phyloP scores from a whole-genome alignment of 176 grass and related monocot species.

The Pontederia paniculata region DNA sequence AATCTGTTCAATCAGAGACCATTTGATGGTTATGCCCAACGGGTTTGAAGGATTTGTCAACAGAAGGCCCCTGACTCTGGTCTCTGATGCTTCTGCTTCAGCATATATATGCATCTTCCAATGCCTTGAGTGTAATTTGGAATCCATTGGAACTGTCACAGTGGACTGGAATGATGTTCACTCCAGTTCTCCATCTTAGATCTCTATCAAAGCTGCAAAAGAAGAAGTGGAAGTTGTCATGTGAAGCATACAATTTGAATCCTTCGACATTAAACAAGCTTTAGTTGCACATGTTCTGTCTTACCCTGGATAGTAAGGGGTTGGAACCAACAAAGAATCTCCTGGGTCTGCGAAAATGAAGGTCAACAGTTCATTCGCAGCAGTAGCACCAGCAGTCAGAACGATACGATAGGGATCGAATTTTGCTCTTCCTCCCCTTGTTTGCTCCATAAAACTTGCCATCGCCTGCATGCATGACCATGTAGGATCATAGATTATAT shows the following conservation, averaged over 20 bases:
- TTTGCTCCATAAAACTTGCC: conserved; percentile 20
- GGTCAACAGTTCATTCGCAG: conserved; percentile 8
- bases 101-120: conserved; percentile 1
- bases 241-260: not conserved
- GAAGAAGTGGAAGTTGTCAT: not conserved
- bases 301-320: conserved; percentile 17
- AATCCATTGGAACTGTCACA: conserved; percentile 14
- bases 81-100: not conserved
- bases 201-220: conserved; percentile 9
- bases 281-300: not conserved
- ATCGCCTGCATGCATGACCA: not conserved
- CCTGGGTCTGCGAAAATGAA: conserved; percentile 15
- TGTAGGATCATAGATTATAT: not conserved
- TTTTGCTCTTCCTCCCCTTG: conserved; percentile 8
- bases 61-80: conserved; percentile 10
- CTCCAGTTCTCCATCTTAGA: conserved; percentile 13
- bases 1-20: not conserved
- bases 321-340: conserved; percentile 5
- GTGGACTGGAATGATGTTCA: conserved; percentile 10
- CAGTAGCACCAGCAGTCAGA: conserved; percentile 12
- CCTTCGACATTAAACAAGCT: not conserved
- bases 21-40: not conserved
- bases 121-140: conserved; percentile 1
- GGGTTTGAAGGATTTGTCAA: conserved; percentile 15
- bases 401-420: conserved; percentile 16